Percentiles rank a stretch among this genome's conserved stretches.
These are phyloP conservation scores for Leishmania mexicana DNA, from an alignment of 208 protist genomes.

Conservation along the genomic window DNA sequence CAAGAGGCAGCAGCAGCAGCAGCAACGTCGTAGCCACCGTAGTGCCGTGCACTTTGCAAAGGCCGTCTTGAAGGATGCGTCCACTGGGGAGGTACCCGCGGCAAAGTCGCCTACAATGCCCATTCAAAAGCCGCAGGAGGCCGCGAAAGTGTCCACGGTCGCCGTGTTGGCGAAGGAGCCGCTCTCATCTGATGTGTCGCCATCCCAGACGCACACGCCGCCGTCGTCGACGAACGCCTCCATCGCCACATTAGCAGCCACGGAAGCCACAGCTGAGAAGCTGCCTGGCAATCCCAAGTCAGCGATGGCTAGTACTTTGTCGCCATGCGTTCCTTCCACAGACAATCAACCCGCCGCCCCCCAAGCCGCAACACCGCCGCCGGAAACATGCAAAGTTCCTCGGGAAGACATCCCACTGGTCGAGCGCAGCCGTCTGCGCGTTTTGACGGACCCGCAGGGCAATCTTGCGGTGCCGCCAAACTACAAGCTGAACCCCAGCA, in stretches of 20 bases:
- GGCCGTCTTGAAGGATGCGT: background rate
- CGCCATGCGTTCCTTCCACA: too few species aligned
- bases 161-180: background rate
- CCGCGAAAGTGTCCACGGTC: background rate
- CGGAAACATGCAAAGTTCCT: slow-evolving; percentile 12
- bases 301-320: background rate
- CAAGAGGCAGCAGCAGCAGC: background rate
- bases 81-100: background rate
- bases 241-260: background rate
- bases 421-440: slow-evolving; percentile 23
- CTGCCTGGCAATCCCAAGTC: background rate
- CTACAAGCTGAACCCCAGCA: slow-evolving; percentile 39
- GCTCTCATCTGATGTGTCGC: slow-evolving; percentile 5
- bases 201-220: slow-evolving; percentile 7
- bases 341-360: too few species aligned
- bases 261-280: background rate
- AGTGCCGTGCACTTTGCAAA: background rate
- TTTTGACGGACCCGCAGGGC: slow-evolving; percentile 32
- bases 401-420: slow-evolving; percentile 19
- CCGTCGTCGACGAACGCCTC: slow-evolving; percentile 6
- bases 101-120: background rate
- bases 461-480: slow-evolving; percentile 43
- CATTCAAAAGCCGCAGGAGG: background rate
- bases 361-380: background rate
- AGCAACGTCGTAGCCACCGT: background rate